These are phyloP conservation scores for Pyrenophora teres DNA, from an alignment of 2,329 filamentous ascomycete species.

Conservation along the genomic window DNA sequence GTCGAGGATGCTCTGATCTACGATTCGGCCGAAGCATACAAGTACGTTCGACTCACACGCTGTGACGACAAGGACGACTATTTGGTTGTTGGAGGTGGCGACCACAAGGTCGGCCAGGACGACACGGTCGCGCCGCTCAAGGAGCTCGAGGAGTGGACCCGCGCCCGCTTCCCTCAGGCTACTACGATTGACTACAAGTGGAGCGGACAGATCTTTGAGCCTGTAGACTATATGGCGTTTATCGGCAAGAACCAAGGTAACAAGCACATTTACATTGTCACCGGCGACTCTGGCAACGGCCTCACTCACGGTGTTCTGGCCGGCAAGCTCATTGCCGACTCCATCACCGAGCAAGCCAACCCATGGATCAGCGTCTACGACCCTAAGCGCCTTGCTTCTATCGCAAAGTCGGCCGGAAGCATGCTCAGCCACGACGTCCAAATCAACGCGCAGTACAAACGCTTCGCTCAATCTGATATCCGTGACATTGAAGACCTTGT, in stretches of 20 bases:
- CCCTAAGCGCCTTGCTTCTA: constrained; percentile 54
- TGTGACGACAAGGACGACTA: constrained; percentile 62
- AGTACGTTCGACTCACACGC: constrained; percentile 59
- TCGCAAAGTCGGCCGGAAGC: constrained; percentile 52
- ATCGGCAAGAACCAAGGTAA: constrained; percentile 61
- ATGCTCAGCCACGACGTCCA: constrained; percentile 60
- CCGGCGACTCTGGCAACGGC: constrained; percentile 63
- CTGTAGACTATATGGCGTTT: constrained; percentile 60
- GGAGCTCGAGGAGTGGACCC: constrained; percentile 59
- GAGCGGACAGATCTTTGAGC: constrained; percentile 63
- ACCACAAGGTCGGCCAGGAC: constrained; percentile 64
- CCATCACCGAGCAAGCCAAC: constrained; percentile 58
- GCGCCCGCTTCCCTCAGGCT: constrained; percentile 58
- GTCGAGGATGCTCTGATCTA: constrained; percentile 62
- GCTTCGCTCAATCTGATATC: constrained; percentile 59
- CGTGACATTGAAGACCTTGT: constrained; percentile 61
- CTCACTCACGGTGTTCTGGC: constrained; percentile 62
- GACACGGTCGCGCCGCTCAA: constrained; percentile 53
- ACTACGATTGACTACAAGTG: constrained; percentile 60
- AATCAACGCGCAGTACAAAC: constrained; percentile 62
- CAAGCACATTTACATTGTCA: constrained; percentile 59
- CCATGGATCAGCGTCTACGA: constrained; percentile 58
- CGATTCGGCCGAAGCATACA: constrained; percentile 60
- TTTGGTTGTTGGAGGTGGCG: constrained; percentile 61
- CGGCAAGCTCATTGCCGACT: constrained; percentile 58